Conservation (phyloP, 495 filamentous ascomycete genomes). For the Trichocladium uniseriatum region DNA sequence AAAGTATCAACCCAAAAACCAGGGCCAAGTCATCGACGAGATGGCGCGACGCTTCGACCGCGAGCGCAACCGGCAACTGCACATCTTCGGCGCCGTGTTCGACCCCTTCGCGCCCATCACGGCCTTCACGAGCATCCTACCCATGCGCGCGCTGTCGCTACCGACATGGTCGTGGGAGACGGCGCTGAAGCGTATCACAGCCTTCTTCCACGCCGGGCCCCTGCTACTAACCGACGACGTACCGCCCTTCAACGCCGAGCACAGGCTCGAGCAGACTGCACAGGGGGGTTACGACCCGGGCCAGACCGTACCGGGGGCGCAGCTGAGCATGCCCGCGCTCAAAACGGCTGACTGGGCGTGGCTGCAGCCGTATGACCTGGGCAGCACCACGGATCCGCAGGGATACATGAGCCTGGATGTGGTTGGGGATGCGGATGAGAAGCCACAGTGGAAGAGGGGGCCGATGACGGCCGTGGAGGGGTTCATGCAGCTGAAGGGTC, state of each 20-base stretch:
- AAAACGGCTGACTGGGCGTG: constrained; percentile 32
- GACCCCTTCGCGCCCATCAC: constrained; percentile 41
- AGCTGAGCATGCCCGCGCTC: constrained; percentile 19
- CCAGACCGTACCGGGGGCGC: constrained; percentile 1
- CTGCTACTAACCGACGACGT: constrained; percentile 21
- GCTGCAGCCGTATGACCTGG: constrained; percentile 35
- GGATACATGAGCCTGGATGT: no score
- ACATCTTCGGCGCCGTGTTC: constrained; percentile 28
- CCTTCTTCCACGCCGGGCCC: constrained; percentile 41
- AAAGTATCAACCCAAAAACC: neutral
- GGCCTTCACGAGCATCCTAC: constrained; percentile 32
- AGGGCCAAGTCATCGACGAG: no score
- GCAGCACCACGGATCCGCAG: no score
- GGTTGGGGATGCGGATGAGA: neutral
- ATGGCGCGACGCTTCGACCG: neutral
- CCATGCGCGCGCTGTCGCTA: constrained; percentile 26
- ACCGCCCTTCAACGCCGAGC: neutral
- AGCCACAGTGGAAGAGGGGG: constrained; percentile 15
- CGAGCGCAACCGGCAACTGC: constrained; percentile 13
- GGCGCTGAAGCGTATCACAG: constrained; percentile 36
- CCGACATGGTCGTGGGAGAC: constrained; percentile 36
- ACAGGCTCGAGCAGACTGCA: no score
- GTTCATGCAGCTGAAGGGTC: constrained; percentile 32
- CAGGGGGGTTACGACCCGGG: neutral
- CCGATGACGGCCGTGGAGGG: constrained; percentile 40